A percentile compares a stretch with the other conserved stretches of the same genome.
Evolutionary conservation across 1,139 yeast species (phyloP).

Genomic region (Pichia sp.): DNA sequence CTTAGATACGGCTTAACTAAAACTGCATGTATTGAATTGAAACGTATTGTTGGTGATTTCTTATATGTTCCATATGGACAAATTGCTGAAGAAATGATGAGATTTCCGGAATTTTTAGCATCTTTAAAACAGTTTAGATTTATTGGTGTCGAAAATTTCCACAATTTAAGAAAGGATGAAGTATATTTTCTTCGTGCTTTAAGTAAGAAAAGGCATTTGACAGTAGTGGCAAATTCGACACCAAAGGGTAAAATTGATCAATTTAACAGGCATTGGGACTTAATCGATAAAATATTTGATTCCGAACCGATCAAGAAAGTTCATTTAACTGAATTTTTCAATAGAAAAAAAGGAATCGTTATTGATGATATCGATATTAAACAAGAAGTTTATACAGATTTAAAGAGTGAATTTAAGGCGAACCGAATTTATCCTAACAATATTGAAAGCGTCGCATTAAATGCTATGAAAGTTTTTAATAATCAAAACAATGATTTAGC

Average conservation of each 20-base stretch:
- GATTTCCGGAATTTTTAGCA: neutral
- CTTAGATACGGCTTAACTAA: conserved; percentile 9
- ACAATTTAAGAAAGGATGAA: conserved; percentile 6
- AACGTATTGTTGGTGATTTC: conserved; percentile 4
- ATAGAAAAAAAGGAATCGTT: neutral
- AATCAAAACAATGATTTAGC: conserved; percentile 1
- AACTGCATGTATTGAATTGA: neutral
- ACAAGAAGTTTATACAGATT: neutral
- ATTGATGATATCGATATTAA: neutral
- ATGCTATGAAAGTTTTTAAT: conserved; percentile 3
- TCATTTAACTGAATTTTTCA: neutral
- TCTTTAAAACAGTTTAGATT: neutral
- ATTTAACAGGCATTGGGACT: conserved; percentile 6
- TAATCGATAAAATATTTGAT: neutral
- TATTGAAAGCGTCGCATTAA: neutral
- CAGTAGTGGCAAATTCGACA: conserved; percentile 2
- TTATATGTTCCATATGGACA: conserved; percentile 5
- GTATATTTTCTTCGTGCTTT: conserved; percentile 1
- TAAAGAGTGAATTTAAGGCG: neutral
- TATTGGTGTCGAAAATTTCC: conserved; percentile 5
- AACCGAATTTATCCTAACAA: neutral
- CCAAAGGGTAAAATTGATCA: neutral
- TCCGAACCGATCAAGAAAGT: neutral
- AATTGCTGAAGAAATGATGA: neutral
- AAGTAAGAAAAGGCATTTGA: neutral